Conservation (phyloP, 805 yeast genomes). For the Candida morakotiae region DNA sequence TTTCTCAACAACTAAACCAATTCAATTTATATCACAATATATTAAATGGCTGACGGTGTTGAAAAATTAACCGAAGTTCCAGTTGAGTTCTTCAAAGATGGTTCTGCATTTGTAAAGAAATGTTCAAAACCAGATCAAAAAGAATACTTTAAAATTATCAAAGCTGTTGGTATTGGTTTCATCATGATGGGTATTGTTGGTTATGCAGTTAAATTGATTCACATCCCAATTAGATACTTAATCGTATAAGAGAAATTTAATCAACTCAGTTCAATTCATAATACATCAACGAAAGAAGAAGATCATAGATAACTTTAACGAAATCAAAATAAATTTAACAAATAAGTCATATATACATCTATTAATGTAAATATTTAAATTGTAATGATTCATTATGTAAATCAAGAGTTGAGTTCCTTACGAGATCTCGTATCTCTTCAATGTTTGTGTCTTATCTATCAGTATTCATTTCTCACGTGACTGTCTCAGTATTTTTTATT, state of each 20-base stretch:
- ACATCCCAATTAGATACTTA: constrained; percentile 93
- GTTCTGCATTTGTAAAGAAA: constrained; percentile 79
- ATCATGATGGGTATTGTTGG: constrained; percentile 98
- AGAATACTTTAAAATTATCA: constrained; percentile 82
- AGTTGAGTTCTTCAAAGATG: constrained; percentile 86
- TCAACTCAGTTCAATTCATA: no score
- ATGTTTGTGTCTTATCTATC: no score
- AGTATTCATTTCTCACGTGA: constrained; percentile 1
- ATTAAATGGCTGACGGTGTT: constrained; percentile 51
- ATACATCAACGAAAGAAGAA: no score
- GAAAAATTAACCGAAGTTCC: constrained; percentile 85
- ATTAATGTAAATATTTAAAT: no score
- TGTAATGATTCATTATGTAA: no score
- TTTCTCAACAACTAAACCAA: constrained; percentile 1
- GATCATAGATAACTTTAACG: no score
- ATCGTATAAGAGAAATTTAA: constrained; percentile 58
- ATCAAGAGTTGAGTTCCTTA: no score
- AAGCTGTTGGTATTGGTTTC: constrained; percentile 96
- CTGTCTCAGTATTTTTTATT: not conserved
- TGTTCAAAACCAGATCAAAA: constrained; percentile 90
- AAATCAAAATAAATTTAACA: no score
- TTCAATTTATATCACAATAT: not conserved
- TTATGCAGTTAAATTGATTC: constrained; percentile 87
- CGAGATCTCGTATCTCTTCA: no score
- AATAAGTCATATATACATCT: no score